These are phyloP conservation scores for Closterium sp. DNA, from an alignment of 139 green algal genomes.

Conservation along the genomic window DNA sequence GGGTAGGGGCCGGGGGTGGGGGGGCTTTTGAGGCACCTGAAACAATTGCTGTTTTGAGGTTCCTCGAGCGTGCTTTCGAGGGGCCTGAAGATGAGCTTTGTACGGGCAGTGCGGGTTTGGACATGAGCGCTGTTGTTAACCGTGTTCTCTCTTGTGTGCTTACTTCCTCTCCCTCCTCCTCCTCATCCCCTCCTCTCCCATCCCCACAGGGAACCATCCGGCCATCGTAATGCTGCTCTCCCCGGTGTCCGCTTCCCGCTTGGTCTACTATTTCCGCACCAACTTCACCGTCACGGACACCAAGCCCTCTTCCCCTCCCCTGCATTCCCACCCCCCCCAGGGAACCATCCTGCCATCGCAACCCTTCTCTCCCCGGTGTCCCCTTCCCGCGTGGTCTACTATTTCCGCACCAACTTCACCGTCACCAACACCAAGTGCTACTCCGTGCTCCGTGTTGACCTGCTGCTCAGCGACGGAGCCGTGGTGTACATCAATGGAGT, in stretches of 20 bases:
- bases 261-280: slow-evolving; percentile 30
- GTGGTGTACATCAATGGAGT: slow-evolving; percentile 31
- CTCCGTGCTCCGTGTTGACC: not conserved
- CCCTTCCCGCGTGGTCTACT: slow-evolving; percentile 2
- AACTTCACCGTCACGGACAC: slow-evolving; percentile 8
- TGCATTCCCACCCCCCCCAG: too few relatives aligned
- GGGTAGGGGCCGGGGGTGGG: too few relatives aligned
- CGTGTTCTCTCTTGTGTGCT: not conserved
- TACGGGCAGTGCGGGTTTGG: too few relatives aligned
- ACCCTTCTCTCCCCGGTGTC: not conserved
- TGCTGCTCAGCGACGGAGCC: slow-evolving; percentile 10
- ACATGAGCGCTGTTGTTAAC: too few relatives aligned
- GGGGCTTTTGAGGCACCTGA: too few relatives aligned
- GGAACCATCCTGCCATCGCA: not conserved
- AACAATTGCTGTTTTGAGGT: too few relatives aligned
- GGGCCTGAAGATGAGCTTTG: too few relatives aligned
- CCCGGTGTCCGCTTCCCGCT: not conserved
- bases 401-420: slow-evolving; percentile 20
- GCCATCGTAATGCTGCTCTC: slow-evolving; percentile 2
- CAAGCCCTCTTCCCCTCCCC: not conserved
- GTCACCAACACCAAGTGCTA: slow-evolving; percentile 12
- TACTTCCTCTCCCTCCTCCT: not conserved
- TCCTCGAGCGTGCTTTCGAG: too few relatives aligned
- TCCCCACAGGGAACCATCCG: not conserved
- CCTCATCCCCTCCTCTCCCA: not conserved